phyloP scores from a whole-genome alignment of 768 basidiomycete genomes.

The Suillus subalutaceus region DNA sequence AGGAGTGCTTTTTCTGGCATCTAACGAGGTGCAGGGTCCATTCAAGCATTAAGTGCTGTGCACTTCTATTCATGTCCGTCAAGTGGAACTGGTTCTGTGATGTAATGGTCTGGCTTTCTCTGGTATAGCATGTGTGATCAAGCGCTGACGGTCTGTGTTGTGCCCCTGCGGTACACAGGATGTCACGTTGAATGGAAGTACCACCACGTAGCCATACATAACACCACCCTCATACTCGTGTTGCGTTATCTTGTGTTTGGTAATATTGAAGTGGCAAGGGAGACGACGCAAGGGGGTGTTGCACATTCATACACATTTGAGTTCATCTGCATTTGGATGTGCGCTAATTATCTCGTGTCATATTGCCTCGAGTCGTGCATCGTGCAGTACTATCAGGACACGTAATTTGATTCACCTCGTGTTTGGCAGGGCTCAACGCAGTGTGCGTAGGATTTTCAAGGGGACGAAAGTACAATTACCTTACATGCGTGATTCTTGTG shows the following conservation, averaged over 20 bases:
- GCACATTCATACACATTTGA: not conserved
- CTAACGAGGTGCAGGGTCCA: not conserved
- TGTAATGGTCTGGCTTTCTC: not conserved
- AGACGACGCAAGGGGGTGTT: not conserved
- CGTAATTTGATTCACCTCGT: not conserved
- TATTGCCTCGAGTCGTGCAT: not conserved
- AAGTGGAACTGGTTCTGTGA: not conserved
- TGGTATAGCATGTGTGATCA: not conserved
- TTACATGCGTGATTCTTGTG: not conserved
- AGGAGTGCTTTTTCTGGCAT: not conserved
- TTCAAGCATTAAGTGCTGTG: not conserved
- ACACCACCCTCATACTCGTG: not conserved
- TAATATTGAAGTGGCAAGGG: not conserved
- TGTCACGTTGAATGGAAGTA: slow-evolving; percentile 1
- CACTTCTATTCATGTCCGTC: slow-evolving; percentile 9
- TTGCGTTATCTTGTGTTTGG: not conserved
- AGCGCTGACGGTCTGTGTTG: not conserved
- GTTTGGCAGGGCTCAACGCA: not conserved
- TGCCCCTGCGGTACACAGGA: not conserved
- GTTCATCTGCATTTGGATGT: not conserved
- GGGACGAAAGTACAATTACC: not conserved
- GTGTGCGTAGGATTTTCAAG: not conserved
- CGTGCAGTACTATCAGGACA: not conserved
- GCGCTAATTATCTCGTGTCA: not conserved
- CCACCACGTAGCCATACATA: not conserved